A percentile compares a stretch with the other conserved stretches of the same genome.
phyloP scores from a whole-genome alignment of 495 filamentous ascomycete species.

The Extremus antarcticus region DNA sequence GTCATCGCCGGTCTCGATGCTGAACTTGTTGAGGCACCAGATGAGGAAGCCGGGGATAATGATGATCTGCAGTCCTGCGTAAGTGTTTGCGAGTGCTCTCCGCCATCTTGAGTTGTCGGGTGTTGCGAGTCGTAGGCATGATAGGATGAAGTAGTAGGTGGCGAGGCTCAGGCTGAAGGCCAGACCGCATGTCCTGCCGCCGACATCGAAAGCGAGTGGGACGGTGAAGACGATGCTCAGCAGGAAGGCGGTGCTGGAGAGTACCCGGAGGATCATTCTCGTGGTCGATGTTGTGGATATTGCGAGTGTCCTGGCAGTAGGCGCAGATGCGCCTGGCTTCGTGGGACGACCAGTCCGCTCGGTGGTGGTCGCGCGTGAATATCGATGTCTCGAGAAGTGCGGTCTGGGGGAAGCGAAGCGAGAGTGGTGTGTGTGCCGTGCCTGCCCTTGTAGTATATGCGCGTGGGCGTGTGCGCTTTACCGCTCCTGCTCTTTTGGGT shows the following conservation, averaged over 20 bases:
- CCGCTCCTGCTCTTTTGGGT: constrained; percentile 7
- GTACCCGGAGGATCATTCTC: constrained; percentile 24
- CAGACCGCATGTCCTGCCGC: constrained; percentile 84
- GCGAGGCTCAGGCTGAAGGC: constrained; percentile 82
- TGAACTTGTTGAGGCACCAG: constrained; percentile 89
- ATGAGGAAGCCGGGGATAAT: constrained; percentile 77
- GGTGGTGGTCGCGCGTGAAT: neutral
- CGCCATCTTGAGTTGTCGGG: constrained; percentile 69
- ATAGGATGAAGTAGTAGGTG: constrained; percentile 81
- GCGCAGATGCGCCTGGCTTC: constrained; percentile 4
- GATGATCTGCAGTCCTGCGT: constrained; percentile 69
- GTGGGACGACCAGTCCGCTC: neutral
- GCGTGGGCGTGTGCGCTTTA: constrained; percentile 1
- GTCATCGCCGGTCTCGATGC: constrained; percentile 64
- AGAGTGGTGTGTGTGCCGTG: neutral
- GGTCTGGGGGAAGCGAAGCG: neutral
- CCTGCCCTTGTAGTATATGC: too few species aligned
- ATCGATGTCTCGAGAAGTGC: neutral
- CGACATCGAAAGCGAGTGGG: constrained; percentile 93
- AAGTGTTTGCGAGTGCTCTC: constrained; percentile 48
- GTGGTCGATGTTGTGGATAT: neutral
- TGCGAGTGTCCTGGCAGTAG: neutral
- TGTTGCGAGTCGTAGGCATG: constrained; percentile 64
- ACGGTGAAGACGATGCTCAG: constrained; percentile 82
- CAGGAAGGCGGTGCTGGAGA: constrained; percentile 58